Conservation (phyloP, 371 early-diverging fungal species). For the Quaeritorhiza haematococci region DNA sequence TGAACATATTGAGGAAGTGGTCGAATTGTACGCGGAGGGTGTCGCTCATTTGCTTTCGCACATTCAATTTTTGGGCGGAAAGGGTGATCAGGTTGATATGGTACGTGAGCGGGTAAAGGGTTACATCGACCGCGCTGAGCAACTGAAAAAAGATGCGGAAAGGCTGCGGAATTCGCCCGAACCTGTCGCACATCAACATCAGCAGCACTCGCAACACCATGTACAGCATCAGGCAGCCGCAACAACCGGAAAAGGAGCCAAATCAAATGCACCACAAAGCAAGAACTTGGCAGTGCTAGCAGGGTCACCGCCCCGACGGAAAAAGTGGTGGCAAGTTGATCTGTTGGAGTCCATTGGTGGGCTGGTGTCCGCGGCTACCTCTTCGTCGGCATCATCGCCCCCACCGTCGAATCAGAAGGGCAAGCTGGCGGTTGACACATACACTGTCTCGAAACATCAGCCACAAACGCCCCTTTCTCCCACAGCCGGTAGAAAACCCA, state of each 20-base stretch:
- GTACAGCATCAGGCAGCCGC: background rate
- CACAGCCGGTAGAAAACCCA: too few relatives aligned
- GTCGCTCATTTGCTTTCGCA: constrained; percentile 15
- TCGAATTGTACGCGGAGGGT: constrained; percentile 16
- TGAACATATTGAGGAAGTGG: background rate
- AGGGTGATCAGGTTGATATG: background rate
- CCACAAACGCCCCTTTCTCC: too few relatives aligned
- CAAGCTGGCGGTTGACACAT: too few relatives aligned
- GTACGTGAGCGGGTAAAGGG: background rate
- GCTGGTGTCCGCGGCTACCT: too few relatives aligned
- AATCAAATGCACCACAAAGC: background rate
- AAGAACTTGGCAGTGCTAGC: background rate
- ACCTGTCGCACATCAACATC: background rate
- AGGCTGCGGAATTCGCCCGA: background rate
- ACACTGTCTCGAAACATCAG: too few relatives aligned
- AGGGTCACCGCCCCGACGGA: background rate
- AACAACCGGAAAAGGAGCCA: background rate
- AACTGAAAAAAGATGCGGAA: background rate
- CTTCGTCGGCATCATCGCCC: too few relatives aligned
- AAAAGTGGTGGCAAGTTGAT: too few relatives aligned
- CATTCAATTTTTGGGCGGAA: constrained; percentile 6
- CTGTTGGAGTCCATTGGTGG: too few relatives aligned
- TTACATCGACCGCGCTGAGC: constrained; percentile 1
- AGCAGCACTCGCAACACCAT: background rate
- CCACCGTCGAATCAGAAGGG: too few relatives aligned